phyloP scores from a whole-genome alignment of 2,329 filamentous ascomycete genomes.

The Nannizziopsis barbatae region DNA sequence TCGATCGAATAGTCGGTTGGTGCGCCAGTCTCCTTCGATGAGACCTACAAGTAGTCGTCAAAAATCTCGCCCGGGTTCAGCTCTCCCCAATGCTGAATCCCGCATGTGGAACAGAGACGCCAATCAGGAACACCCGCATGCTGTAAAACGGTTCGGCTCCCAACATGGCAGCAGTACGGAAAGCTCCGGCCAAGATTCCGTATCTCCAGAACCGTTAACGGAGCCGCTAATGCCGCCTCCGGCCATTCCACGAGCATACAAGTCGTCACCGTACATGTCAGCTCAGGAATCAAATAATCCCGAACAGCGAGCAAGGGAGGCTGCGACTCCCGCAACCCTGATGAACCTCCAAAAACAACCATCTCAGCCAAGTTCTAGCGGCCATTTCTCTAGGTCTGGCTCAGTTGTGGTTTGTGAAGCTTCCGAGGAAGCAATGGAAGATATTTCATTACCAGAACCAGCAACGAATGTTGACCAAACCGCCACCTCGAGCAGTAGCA shows the following conservation, averaged over 20 bases:
- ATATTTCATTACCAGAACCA: constrained; percentile 64
- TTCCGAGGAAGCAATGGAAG: constrained; percentile 50
- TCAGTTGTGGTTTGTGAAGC: constrained; percentile 32
- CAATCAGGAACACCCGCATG: constrained; percentile 17
- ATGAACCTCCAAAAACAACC: constrained; percentile 58
- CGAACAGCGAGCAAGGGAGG: constrained; percentile 37
- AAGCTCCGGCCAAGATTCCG: constrained; percentile 38
- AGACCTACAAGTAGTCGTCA: constrained; percentile 30
- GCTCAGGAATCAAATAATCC: constrained; percentile 22
- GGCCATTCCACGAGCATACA: constrained; percentile 34
- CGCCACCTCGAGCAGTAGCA: constrained; percentile 24
- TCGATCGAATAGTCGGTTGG: constrained; percentile 26
- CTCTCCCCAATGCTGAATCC: not conserved
- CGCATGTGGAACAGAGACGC: constrained; percentile 11
- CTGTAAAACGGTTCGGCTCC: constrained; percentile 18
- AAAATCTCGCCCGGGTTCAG: constrained; percentile 21
- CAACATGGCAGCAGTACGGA: constrained; percentile 33
- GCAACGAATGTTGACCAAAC: constrained; percentile 43
- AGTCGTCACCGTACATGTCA: constrained; percentile 33
- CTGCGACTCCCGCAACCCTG: constrained; percentile 75
- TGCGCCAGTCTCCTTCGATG: constrained; percentile 36
- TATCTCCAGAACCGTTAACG: constrained; percentile 41
- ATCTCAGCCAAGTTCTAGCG: constrained; percentile 29
- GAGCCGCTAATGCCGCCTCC: constrained; percentile 42
- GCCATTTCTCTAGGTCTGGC: constrained; percentile 27